Percentiles rank a stretch among this genome's conserved stretches.
phyloP scores from a whole-genome alignment of 306 rosid species.

The Malus domestica region DNA sequence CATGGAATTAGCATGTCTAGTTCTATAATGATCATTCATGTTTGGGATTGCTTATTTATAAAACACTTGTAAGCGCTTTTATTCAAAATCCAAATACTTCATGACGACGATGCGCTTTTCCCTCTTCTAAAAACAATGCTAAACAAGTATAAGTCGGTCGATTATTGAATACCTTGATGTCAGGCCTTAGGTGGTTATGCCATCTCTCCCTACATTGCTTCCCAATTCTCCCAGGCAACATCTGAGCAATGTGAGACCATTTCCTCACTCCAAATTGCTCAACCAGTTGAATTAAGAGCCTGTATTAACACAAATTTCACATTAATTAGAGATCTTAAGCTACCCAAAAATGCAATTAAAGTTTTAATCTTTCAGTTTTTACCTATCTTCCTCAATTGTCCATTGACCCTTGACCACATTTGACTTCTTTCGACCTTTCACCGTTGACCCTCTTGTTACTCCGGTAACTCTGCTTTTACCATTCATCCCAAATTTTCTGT shows the following conservation, averaged over 20 bases:
- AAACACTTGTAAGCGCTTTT: neutral
- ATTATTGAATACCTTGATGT: constrained; percentile 59
- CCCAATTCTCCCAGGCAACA: constrained; percentile 87
- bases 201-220: constrained; percentile 96
- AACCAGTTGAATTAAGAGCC: constrained; percentile 72
- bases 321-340: neutral
- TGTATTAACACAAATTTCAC: constrained; percentile 10
- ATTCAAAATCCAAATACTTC: neutral
- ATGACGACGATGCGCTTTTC: too few species aligned
- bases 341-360: neutral
- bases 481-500: constrained; percentile 29
- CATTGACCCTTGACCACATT: constrained; percentile 82
- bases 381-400: constrained; percentile 91
- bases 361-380: neutral
- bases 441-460: constrained; percentile 25
- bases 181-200: constrained; percentile 95
- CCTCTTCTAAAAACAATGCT: neutral
- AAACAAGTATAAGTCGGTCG: neutral
- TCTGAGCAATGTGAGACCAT: constrained; percentile 89
- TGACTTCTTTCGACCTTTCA: constrained; percentile 47
- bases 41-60: neutral
- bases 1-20: neutral
- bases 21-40: neutral
- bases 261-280: constrained; percentile 80
- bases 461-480: constrained; percentile 28